These are phyloP conservation scores for Arthromyces matolae DNA, from an alignment of 768 basidiomycete species.

Conservation along the genomic window DNA sequence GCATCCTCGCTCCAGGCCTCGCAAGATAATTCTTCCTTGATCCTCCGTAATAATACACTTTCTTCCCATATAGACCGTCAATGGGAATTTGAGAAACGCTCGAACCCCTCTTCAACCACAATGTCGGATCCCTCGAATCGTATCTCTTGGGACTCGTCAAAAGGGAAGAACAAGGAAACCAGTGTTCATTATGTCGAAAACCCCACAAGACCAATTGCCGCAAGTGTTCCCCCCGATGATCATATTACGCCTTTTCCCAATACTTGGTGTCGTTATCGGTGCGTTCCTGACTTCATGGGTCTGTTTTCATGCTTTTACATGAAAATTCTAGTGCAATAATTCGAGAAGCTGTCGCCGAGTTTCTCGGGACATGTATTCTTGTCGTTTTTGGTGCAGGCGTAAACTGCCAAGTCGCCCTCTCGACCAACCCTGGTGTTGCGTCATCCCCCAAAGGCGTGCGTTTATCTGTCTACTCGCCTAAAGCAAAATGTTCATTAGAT, in stretches of 20 bases:
- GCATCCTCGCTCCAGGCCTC: background rate
- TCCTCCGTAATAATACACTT: slow-evolving; percentile 4
- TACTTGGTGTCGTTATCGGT: slow-evolving; percentile 56
- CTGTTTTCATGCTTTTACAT: background rate
- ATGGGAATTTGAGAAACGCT: background rate
- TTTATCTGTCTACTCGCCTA: slow-evolving; percentile 7
- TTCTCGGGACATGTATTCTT: slow-evolving; percentile 55
- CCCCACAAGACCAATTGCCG: background rate
- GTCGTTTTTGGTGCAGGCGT: slow-evolving; percentile 59
- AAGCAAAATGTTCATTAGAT: background rate
- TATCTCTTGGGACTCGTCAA: background rate
- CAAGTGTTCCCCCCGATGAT: slow-evolving; percentile 9
- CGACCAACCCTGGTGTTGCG: slow-evolving; percentile 41
- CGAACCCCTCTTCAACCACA: background rate
- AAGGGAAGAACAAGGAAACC: background rate
- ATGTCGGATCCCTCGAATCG: background rate
- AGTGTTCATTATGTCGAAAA: background rate
- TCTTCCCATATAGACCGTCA: background rate
- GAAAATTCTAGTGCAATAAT: slow-evolving; percentile 45
- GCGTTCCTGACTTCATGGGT: slow-evolving; percentile 12
- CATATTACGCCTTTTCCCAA: slow-evolving; percentile 43
- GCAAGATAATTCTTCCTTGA: background rate
- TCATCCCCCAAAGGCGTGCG: slow-evolving; percentile 54
- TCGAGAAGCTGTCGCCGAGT: slow-evolving; percentile 62
- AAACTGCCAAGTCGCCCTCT: slow-evolving; percentile 54